Percentiles rank a stretch among this genome's conserved stretches.
Evolutionary conservation across 257 asterid genomes (phyloP).

Genomic region (Voacanga thouarsii): DNA sequence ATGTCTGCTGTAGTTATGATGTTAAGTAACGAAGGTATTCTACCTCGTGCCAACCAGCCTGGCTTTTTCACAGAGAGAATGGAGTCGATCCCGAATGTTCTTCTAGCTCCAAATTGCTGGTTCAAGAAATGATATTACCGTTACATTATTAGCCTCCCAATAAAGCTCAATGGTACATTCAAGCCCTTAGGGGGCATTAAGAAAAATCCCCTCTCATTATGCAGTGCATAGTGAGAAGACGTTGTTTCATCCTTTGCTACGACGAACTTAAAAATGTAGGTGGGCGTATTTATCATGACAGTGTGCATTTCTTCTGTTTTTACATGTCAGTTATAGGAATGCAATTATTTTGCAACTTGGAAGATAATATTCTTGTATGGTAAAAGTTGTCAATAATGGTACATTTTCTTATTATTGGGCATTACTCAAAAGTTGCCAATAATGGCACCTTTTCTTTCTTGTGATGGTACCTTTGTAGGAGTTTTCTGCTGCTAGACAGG

Average conservation of each 20-base stretch:
- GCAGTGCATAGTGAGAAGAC: neutral
- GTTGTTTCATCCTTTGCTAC: neutral
- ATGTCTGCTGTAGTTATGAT: too few relatives aligned
- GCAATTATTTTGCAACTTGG: neutral
- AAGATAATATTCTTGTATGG: neutral
- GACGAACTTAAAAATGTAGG: neutral
- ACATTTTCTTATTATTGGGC: too few relatives aligned
- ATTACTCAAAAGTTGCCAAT: neutral
- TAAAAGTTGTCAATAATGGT: neutral
- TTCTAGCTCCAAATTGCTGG: too few relatives aligned
- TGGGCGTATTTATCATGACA: neutral
- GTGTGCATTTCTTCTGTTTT: neutral
- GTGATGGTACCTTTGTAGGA: too few relatives aligned
- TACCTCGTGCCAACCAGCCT: too few relatives aligned
- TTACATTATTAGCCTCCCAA: neutral
- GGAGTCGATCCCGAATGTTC: too few relatives aligned
- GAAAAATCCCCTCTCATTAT: neutral
- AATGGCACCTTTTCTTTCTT: too few relatives aligned
- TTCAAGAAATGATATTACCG: too few relatives aligned
- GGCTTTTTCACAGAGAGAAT: too few relatives aligned
- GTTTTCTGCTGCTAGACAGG: too few relatives aligned
- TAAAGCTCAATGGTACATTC: neutral
- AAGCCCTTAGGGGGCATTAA: neutral
- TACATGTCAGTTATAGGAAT: neutral
- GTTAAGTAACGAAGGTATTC: too few relatives aligned